Evolutionary conservation across 1,284 basidiomycete species (phyloP).

Genomic region (Calocybe gambosa): DNA sequence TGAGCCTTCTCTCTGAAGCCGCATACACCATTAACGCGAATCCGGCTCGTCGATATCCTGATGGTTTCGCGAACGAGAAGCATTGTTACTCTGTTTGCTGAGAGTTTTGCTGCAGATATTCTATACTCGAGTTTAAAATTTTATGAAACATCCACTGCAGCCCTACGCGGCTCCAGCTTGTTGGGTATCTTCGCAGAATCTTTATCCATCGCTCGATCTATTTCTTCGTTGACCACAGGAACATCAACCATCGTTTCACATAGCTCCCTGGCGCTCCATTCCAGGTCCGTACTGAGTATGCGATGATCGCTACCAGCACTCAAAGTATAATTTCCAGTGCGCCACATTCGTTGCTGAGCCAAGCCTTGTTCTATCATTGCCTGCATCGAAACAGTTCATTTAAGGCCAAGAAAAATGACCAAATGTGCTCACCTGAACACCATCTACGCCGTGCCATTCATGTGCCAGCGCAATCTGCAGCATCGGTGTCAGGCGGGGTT

Average conservation of each 20-base stretch:
- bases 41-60: too few relatives aligned
- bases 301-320: conserved; percentile 15
- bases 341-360: conserved; percentile 22
- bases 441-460: conserved; percentile 28
- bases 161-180: too few relatives aligned
- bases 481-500: conserved; percentile 23
- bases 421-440: conserved; percentile 19
- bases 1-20: too few relatives aligned
- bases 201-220: conserved; percentile 9
- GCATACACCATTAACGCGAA: too few relatives aligned
- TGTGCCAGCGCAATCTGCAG: conserved; percentile 26
- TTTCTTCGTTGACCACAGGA: conserved; percentile 10
- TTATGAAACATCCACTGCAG: too few relatives aligned
- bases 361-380: conserved; percentile 20
- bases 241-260: conserved; percentile 16
- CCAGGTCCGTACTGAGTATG: conserved; percentile 10
- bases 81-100: too few relatives aligned
- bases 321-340: conserved; percentile 11
- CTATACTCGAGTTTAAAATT: too few relatives aligned
- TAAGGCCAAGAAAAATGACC: background rate
- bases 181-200: conserved; percentile 1
- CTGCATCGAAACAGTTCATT: conserved; percentile 21
- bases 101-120: too few relatives aligned
- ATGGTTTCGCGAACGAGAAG: too few relatives aligned
- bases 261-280: conserved; percentile 11